Base-by-base conservation (phyloP, 495 filamentous ascomycete species). In the Neurospora sp. region DNA sequence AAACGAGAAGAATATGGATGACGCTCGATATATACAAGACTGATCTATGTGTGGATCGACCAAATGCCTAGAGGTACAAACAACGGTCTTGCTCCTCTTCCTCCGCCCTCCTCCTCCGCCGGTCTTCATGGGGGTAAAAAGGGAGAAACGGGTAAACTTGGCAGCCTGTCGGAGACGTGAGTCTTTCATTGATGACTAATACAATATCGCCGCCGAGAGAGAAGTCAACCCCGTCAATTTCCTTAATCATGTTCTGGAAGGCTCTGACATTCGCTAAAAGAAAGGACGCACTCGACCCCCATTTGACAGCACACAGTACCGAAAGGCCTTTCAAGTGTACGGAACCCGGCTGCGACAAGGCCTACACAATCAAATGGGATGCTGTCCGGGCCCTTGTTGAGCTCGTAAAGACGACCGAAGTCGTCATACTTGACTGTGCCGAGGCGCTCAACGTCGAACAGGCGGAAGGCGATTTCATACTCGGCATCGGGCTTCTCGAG, bases 391-490 rank as follows among this genome's bases (percentile, higher is more conserved):
- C 89, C 90, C 84, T 94, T 96, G 86, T 94, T 95, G 75, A 87
- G 84, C 77, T 93, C 90, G 81, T 94, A 97, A 40, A 94, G 85
- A 41, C 87, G 85, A 77, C 91, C 86, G 82, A 99, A 94, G 76
- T 93, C 88, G 2, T 96, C 92, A 76, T 93, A 97, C 76, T 93
- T 94, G 76, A 98, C 92, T 20, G 84, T 86, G 5, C 96, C 96
- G 22, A 88, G 91, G 44, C 92, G 89, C 35, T 95, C 88, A 73
- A 91, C 82, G 76, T 97, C 95, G 82, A 99, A 99, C 37, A 98
- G 87, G 71, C 96, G 92, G 83, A 98, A 99, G 9, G 94, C 94
- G 76, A 99, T 98, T 82, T 99, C 94, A 81, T 99, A 98, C 80
- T 99, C 96, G 78, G 96, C 96, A 75, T 98, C 96, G 74, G 96